A percentile compares a stretch with the other conserved stretches of the same genome.
Conservation (phyloP, 106 monocot genomes). For the Dendrobium officinale region DNA sequence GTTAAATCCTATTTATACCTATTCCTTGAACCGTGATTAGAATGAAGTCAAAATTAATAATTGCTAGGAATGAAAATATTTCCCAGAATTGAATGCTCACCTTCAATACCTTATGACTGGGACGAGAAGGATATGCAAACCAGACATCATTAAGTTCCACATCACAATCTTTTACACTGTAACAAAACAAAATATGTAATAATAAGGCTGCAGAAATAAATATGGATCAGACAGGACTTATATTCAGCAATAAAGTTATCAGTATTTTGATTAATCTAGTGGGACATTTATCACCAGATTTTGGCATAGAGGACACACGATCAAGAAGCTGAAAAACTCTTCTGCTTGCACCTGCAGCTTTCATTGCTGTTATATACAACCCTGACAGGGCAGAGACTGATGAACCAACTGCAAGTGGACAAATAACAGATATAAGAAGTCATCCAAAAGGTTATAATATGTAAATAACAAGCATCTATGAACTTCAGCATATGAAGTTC, state of each 20-base stretch:
- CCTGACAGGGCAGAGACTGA: conserved; percentile 84
- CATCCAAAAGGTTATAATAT: neutral
- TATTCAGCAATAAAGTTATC: neutral
- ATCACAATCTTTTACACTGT: conserved; percentile 57
- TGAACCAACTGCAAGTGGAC: conserved; percentile 62
- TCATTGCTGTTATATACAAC: conserved; percentile 90
- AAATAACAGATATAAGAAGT: conserved; percentile 2
- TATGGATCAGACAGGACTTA: neutral
- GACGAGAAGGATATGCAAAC: conserved; percentile 99
- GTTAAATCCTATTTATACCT: too few relatives aligned
- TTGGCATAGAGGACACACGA: conserved; percentile 74
- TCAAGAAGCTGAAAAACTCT: conserved; percentile 97
- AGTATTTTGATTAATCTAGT: conserved; percentile 17
- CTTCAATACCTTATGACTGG: conserved; percentile 88
- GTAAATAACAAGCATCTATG: neutral
- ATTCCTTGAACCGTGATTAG: too few relatives aligned
- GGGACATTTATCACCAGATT: conserved; percentile 71
- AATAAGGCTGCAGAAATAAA: neutral
- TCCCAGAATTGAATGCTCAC: conserved; percentile 19
- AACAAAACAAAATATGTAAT: conserved; percentile 1
- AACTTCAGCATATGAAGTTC: neutral
- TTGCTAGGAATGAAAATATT: too few relatives aligned
- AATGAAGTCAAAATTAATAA: too few relatives aligned
- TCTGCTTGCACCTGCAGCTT: conserved; percentile 96
- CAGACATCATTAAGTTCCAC: conserved; percentile 95